phyloP scores from a whole-genome alignment of 805 yeast species.

The Zygoascus flipseniorum region DNA sequence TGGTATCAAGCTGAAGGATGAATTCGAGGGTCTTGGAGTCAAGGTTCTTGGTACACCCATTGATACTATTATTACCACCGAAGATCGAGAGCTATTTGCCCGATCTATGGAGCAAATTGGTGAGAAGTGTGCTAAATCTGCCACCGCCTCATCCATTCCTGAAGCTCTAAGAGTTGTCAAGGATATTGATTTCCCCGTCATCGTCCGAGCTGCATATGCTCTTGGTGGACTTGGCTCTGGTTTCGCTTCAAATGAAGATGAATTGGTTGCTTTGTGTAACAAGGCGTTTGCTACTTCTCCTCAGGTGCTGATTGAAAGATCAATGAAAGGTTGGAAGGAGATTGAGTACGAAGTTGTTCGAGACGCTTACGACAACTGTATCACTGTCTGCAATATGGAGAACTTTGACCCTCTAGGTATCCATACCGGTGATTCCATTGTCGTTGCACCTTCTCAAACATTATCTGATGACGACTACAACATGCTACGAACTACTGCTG shows the following conservation, averaged over 20 bases:
- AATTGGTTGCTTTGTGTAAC: constrained; percentile 74
- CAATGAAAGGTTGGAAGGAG: constrained; percentile 99
- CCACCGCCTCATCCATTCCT: constrained; percentile 67
- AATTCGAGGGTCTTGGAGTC: constrained; percentile 84
- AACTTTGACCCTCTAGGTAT: constrained; percentile 97
- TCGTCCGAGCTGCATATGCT: constrained; percentile 95
- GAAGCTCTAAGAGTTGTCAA: constrained; percentile 83
- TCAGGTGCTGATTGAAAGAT: constrained; percentile 88
- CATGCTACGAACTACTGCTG: constrained; percentile 96
- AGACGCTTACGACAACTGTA: constrained; percentile 94
- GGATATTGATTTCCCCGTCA: constrained; percentile 88
- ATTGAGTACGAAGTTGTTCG: constrained; percentile 98
- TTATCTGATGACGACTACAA: constrained; percentile 93
- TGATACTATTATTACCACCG: constrained; percentile 93
- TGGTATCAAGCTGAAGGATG: constrained; percentile 93
- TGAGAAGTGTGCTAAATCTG: constrained; percentile 93
- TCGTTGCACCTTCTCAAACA: constrained; percentile 98
- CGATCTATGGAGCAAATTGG: constrained; percentile 88
- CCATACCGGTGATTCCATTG: constrained; percentile 98
- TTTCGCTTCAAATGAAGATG: constrained; percentile 81
- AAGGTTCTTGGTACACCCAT: constrained; percentile 94
- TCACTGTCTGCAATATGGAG: constrained; percentile 98
- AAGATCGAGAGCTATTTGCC: constrained; percentile 95
- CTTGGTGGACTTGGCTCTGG: constrained; percentile 98
- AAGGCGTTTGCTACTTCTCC: constrained; percentile 94